A percentile compares a stretch with the other conserved stretches of the same genome.
phyloP scores from a whole-genome alignment of 441 rosid species.

The Gossypium schwendimanii region DNA sequence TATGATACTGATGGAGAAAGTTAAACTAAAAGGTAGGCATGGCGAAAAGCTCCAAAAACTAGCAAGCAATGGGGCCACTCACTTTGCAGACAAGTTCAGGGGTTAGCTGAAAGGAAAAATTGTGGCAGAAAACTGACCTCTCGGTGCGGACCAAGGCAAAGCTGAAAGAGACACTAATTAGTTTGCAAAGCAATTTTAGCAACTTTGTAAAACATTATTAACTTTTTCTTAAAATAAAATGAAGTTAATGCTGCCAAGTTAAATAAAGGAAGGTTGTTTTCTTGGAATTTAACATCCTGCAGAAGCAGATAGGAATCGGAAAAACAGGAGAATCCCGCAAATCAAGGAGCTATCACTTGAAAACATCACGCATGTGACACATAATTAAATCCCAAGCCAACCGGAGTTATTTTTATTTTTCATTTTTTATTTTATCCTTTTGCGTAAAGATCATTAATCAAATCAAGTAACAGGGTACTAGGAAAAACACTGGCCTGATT shows the following conservation, averaged over 20 bases:
- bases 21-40: neutral
- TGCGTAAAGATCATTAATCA: conserved; percentile 1
- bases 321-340: conserved; percentile 9
- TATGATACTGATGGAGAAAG: neutral
- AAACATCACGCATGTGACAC: conserved; percentile 5
- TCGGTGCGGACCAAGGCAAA: conserved; percentile 6
- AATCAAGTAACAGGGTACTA: neutral
- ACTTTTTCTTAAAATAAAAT: neutral
- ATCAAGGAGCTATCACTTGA: conserved; percentile 1
- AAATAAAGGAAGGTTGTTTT: neutral
- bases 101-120: neutral
- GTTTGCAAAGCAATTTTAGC: neutral
- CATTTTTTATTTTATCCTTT: neutral
- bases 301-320: neutral
- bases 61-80: conserved; percentile 2
- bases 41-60: conserved; percentile 2
- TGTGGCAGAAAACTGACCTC: conserved; percentile 22
- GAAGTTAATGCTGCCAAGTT: neutral
- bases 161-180: conserved; percentile 17
- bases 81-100: conserved; percentile 13
- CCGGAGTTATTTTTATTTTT: neutral
- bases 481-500: neutral
- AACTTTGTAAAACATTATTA: neutral
- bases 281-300: neutral
- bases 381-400: neutral